Evolutionary conservation across 2,329 filamentous ascomycete genomes (phyloP).

Genomic region (Aureobasidium sp.): DNA sequence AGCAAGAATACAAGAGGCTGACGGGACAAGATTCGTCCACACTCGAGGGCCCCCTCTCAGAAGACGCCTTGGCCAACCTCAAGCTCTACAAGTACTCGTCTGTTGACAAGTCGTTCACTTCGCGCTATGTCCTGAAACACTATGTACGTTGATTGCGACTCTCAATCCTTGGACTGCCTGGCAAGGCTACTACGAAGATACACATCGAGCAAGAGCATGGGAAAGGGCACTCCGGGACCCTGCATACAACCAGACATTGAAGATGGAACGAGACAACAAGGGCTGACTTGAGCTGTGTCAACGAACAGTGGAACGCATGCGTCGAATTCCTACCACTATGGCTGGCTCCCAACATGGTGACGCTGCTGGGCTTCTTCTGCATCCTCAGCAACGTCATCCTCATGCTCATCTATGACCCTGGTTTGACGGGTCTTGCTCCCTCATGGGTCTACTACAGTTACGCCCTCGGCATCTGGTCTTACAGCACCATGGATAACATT

Average conservation of each 20-base stretch:
- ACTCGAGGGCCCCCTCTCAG: slow-evolving; percentile 52
- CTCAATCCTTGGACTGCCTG: neutral
- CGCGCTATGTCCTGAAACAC: slow-evolving; percentile 86
- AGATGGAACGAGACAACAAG: neutral
- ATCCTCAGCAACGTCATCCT: slow-evolving; percentile 76
- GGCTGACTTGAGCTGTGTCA: slow-evolving; percentile 13
- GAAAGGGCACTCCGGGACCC: neutral
- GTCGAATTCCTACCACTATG: slow-evolving; percentile 89
- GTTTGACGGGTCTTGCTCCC: slow-evolving; percentile 79
- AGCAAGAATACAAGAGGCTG: slow-evolving; percentile 14
- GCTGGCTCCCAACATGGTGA: slow-evolving; percentile 97
- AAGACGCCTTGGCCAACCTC: slow-evolving; percentile 84
- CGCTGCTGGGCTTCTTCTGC: slow-evolving; percentile 88
- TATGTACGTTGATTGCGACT: slow-evolving; percentile 60
- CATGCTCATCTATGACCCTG: slow-evolving; percentile 75
- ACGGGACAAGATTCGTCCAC: slow-evolving; percentile 11
- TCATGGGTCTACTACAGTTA: slow-evolving; percentile 96
- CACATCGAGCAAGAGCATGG: slow-evolving; percentile 7
- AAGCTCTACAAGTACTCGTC: slow-evolving; percentile 96
- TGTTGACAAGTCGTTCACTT: slow-evolving; percentile 91
- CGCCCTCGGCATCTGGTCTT: slow-evolving; percentile 91
- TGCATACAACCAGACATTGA: neutral
- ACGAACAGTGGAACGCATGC: slow-evolving; percentile 83
- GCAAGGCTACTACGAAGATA: neutral
- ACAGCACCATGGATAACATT: slow-evolving; percentile 98